These are phyloP conservation scores for Calonectria pseudoreteaudii DNA, from an alignment of 2,329 filamentous ascomycete genomes.

Conservation along the genomic window DNA sequence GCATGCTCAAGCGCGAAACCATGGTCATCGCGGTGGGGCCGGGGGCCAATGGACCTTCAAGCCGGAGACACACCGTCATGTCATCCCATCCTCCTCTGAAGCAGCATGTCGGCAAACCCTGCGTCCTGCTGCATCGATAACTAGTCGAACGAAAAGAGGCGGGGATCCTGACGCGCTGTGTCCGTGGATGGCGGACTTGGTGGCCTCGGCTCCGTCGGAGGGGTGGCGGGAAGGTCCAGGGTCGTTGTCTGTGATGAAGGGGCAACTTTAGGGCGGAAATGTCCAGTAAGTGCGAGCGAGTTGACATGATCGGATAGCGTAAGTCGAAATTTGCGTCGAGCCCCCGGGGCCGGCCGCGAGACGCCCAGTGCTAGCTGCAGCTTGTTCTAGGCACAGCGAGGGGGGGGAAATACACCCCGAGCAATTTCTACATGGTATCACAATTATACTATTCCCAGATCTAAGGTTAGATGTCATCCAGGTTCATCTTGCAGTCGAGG, in stretches of 20 bases:
- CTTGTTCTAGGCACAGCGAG: conserved; percentile 10
- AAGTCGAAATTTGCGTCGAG: conserved; percentile 34
- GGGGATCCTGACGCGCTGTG: conserved; percentile 33
- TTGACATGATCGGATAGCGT: conserved; percentile 41
- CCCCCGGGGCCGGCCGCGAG: conserved; percentile 31
- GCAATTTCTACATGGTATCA: background rate
- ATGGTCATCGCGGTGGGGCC: conserved; percentile 34
- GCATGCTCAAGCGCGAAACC: conserved; percentile 37
- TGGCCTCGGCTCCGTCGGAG: conserved; percentile 44
- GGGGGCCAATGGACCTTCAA: conserved; percentile 26
- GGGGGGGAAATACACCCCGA: background rate
- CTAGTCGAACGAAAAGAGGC: conserved; percentile 35
- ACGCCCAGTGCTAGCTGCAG: conserved; percentile 21
- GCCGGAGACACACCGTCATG: conserved; percentile 30
- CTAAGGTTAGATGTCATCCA: conserved; percentile 36
- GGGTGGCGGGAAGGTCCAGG: conserved; percentile 44
- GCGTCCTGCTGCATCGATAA: conserved; percentile 37
- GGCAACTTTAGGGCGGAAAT: conserved; percentile 38
- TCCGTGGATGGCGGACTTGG: conserved; percentile 35
- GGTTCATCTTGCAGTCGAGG: conserved; percentile 44
- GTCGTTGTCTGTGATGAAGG: conserved; percentile 43
- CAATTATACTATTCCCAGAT: conserved; percentile 24
- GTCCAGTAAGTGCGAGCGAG: conserved; percentile 28
- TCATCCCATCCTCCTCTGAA: conserved; percentile 33
- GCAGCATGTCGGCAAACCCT: conserved; percentile 30